Evolutionary conservation across 495 filamentous ascomycete genomes (phyloP).

Genomic region (Aspergillus haitiensis): DNA sequence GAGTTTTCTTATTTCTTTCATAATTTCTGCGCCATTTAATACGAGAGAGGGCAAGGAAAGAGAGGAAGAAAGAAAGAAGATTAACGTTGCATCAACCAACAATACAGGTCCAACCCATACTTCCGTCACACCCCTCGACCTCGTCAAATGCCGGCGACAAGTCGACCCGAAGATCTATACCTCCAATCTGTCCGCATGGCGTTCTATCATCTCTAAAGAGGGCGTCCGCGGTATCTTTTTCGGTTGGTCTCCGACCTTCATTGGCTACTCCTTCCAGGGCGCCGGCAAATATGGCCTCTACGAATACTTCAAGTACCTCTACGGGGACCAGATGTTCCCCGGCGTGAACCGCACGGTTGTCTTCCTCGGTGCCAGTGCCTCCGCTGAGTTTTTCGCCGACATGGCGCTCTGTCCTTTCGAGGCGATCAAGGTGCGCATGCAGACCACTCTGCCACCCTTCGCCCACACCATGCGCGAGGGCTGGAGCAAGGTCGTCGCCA

Average conservation of each 20-base stretch:
- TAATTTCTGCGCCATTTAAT: neutral
- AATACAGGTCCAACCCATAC: conserved; percentile 53
- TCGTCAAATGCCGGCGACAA: conserved; percentile 72
- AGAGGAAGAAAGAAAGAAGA: neutral
- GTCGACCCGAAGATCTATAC: conserved; percentile 70
- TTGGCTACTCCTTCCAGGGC: conserved; percentile 72
- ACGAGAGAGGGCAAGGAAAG: neutral
- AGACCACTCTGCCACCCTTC: conserved; percentile 67
- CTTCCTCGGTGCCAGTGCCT: conserved; percentile 64
- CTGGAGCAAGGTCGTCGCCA: conserved; percentile 56
- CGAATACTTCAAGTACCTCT: conserved; percentile 72
- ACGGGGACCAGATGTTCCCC: conserved; percentile 65
- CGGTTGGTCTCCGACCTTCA: conserved; percentile 69
- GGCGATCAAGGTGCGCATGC: conserved; percentile 73
- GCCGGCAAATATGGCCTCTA: conserved; percentile 78
- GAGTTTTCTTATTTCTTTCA: conserved; percentile 19
- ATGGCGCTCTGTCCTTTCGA: conserved; percentile 67
- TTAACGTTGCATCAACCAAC: neutral
- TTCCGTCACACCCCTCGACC: conserved; percentile 60
- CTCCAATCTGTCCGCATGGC: conserved; percentile 67
- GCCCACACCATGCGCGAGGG: conserved; percentile 62
- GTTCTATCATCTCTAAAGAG: conserved; percentile 61
- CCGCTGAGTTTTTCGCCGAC: conserved; percentile 69
- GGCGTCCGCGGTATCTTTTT: conserved; percentile 70
- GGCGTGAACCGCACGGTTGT: conserved; percentile 61